phyloP scores from a whole-genome alignment of 2,329 filamentous ascomycete species.

The Monosporascus sp. region DNA sequence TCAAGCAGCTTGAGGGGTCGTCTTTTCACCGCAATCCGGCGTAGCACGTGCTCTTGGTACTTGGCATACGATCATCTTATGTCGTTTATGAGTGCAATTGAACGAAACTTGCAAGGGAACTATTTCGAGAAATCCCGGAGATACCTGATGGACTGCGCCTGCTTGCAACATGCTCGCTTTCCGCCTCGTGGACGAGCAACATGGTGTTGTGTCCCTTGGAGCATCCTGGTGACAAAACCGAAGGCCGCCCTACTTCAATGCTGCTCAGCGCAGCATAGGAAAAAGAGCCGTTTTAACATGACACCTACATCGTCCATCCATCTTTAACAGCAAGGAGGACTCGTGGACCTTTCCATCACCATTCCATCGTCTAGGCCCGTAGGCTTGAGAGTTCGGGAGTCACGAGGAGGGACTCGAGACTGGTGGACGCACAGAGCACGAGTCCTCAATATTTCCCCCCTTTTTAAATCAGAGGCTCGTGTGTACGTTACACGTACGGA shows the following conservation, averaged over 20 bases:
- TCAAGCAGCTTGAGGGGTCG: slow-evolving; percentile 12
- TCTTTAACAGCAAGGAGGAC: background rate
- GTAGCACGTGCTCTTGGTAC: no score
- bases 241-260: background rate
- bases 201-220: no score
- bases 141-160: no score
- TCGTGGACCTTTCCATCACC: background rate
- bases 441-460: background rate
- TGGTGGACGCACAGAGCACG: background rate
- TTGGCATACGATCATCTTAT: no score
- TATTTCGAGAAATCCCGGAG: no score
- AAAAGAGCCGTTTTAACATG: background rate
- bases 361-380: background rate
- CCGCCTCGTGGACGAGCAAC: no score
- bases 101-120: no score
- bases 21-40: background rate
- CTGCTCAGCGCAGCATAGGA: background rate
- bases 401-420: background rate
- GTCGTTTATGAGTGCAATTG: no score
- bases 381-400: background rate
- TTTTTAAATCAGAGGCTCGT: background rate
- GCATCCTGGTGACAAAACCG: background rate
- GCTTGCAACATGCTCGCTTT: no score
- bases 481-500: background rate
- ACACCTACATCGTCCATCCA: background rate